Evolutionary conservation across 2,329 filamentous ascomycete genomes (phyloP).

Genomic region (Epichloe elymi): DNA sequence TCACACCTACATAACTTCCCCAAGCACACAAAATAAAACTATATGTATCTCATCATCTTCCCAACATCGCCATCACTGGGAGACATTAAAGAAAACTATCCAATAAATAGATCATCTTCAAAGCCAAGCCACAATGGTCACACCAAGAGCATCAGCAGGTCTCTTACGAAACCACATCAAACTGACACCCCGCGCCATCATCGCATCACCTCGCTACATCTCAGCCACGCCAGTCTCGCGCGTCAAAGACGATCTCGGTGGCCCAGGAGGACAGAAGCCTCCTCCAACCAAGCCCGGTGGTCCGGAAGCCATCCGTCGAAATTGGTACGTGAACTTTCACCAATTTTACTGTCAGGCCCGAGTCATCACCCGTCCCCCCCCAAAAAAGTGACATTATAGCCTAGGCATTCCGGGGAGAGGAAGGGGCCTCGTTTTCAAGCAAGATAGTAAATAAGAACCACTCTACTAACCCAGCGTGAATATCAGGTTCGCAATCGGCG

Average conservation of each 20-base stretch:
- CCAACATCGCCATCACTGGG: too few relatives aligned
- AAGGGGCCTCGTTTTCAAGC: neutral
- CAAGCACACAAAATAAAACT: neutral
- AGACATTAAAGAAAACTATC: too few relatives aligned
- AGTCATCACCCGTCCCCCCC: too few relatives aligned
- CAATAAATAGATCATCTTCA: too few relatives aligned
- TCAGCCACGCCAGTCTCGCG: conserved; percentile 1
- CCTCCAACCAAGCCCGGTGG: conserved; percentile 15
- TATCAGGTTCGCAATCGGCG: conserved; percentile 15
- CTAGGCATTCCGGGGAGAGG: too few relatives aligned
- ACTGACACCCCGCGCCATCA: neutral
- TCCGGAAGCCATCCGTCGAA: conserved; percentile 17
- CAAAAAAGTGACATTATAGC: too few relatives aligned
- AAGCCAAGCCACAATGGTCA: neutral
- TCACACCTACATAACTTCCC: neutral
- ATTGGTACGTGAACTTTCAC: conserved; percentile 15
- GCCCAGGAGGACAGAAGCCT: conserved; percentile 21
- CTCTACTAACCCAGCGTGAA: too few relatives aligned
- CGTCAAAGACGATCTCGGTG: conserved; percentile 16
- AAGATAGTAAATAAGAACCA: neutral
- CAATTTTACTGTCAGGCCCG: neutral
- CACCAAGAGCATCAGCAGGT: neutral
- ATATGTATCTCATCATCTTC: too few relatives aligned
- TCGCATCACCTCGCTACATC: conserved; percentile 1
- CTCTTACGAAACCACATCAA: conserved; percentile 4